phyloP scores from a whole-genome alignment of 2,329 filamentous ascomycete species.

The Podosphaera fusca region DNA sequence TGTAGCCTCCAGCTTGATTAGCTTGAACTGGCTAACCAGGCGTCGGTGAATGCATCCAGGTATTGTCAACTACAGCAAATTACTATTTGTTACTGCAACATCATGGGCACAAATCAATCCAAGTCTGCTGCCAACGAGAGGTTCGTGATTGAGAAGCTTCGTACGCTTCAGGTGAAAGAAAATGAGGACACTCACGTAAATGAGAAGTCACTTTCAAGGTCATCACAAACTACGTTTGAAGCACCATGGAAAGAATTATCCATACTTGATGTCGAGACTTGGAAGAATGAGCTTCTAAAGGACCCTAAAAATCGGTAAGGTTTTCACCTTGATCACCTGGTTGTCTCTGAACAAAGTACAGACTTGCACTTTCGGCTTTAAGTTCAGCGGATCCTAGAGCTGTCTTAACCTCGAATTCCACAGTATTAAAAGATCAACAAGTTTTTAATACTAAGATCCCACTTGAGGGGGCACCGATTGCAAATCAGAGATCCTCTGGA shows the following conservation, averaged over 20 bases:
- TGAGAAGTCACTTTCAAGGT: conserved; percentile 17
- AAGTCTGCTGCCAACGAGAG: conserved; percentile 15
- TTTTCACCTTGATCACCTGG: background rate
- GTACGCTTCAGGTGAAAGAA: conserved; percentile 20
- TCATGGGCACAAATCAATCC: conserved; percentile 13
- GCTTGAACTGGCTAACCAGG: no score
- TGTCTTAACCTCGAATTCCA: conserved; percentile 39
- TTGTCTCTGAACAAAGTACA: conserved; percentile 14
- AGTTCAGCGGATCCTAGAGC: conserved; percentile 41
- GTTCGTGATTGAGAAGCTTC: conserved; percentile 22
- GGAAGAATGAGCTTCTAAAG: conserved; percentile 37
- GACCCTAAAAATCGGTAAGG: conserved; percentile 39
- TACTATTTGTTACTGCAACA: background rate
- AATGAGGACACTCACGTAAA: conserved; percentile 29
- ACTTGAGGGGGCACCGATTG: conserved; percentile 60
- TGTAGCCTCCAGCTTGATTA: no score
- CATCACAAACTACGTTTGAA: conserved; percentile 16
- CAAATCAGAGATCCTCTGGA: conserved; percentile 61
- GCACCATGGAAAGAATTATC: conserved; percentile 22
- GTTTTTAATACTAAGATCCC: conserved; percentile 69
- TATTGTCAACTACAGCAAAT: no score
- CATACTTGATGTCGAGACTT: conserved; percentile 26
- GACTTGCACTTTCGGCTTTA: conserved; percentile 53
- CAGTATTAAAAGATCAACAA: conserved; percentile 47
- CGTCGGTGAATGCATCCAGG: no score